Base-by-base conservation (phyloP, 2,329 filamentous ascomycete species). In the Claviceps sp. region DNA sequence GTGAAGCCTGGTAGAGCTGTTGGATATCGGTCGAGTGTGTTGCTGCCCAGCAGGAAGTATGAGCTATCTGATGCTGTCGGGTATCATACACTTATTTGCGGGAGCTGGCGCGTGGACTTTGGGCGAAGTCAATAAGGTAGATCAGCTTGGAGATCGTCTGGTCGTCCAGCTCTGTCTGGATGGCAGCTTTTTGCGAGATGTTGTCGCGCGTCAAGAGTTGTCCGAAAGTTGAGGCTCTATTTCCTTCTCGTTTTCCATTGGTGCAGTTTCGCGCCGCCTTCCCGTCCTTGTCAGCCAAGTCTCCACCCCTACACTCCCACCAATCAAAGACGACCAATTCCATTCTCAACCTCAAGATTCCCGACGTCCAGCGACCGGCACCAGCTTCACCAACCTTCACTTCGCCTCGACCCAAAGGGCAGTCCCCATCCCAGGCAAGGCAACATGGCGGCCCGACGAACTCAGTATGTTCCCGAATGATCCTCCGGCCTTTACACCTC, bases 391-490 rank as follows among this genome's bases (percentile, higher is more conserved):
- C 59, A 60, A 58, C 30, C 59, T 59, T 58, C 61, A 58, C 56
- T 53, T 59, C 57, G 58, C 57, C 57, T 59, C 57, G 54, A 60
- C 19, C 14, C 43, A 55, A 54, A 56, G 57, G 60, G 57, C 61
- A 59, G 59, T 61, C 53, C 57, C 59, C 57, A 61, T 51, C 60
- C 54, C 17, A 37, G 11, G 14, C 45, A 22, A 57, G 56, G 57
- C 62, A 70, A 52, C 56, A 73, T 73, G 70, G 61, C 70, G 59
- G 61, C 64, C 57, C 69, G 70, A 69, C 63, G 68, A 62, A 55
- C 70, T 56, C 63, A 70, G 70, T 73, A 68, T 52, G 70, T 70
- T 44, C 19, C 5, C 17, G 10, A 16, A 5, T 37, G 34, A 7
- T 5, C 19, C 6, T 8, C 6, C 1, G 6, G 7, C 13, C 5